Evolutionary conservation across 768 basidiomycete genomes (phyloP), one percentile per base, ranked within the genome.

Genomic region (Amanita rubescens): DNA sequence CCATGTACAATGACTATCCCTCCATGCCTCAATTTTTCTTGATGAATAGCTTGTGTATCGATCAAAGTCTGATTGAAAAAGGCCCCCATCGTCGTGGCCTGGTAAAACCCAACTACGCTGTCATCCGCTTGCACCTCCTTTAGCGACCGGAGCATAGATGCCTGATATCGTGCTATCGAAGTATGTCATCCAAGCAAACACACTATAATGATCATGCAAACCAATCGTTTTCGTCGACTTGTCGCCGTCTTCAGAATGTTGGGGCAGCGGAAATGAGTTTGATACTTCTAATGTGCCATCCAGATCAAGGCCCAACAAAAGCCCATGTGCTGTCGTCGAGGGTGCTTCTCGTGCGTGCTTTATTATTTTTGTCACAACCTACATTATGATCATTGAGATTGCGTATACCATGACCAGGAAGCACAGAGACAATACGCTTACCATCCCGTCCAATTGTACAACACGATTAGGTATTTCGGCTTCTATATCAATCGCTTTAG

Each of bases 301-400:
- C 33, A 97, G 74, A 72, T 97, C 94, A 53, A 97, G 80, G 39
- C 94, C 94, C 52, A 97, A 77, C 48, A 97, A 71, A 53, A 94
- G 76, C 55, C 94, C 94, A 64, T 90, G 82, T 24, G 87, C 86
- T 47, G 80, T 79, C n/a, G 82, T 71, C 8, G 84, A 80, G 24
- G 79, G 75, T 12, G 84, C 76, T 65, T 95, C 94, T 47, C 85
- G 80, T 39, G 89, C 81, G 65, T 96, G 94, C 71, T 96, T 95
- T 63, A 94, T 76, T 51, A 97, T 94, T 74, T 95, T 96, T 51
- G 89, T 81, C 53, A 94, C 85, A 50, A 91, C 92, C 94, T 95
- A 65, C 41, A 53, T 54, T 55, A 48, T 55, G 34, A 22, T 55
- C 55, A 56, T 48, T 53, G 8, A 22, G 49, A 25, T 39, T 27